phyloP scores from a whole-genome alignment of 2,329 filamentous ascomycete species.

The Penicillium sp. region DNA sequence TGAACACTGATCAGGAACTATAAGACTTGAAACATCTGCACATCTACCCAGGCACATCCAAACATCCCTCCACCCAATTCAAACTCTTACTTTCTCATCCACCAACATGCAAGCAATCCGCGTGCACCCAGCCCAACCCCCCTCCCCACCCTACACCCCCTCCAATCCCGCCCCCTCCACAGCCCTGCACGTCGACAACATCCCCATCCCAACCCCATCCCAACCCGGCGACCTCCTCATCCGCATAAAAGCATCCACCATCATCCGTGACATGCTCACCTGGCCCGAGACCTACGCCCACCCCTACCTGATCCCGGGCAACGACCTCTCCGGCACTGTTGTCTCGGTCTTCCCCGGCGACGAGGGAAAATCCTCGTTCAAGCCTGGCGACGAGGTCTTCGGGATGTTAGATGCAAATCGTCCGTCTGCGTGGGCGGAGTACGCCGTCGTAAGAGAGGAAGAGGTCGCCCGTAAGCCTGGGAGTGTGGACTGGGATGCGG shows the following conservation, averaged over 20 bases:
- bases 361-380: slow-evolving; percentile 9
- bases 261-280: slow-evolving; percentile 28
- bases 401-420: slow-evolving; percentile 29
- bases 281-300: slow-evolving; percentile 34
- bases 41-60: not conserved
- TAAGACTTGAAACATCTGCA: not conserved
- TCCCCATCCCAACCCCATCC: slow-evolving; percentile 23
- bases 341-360: slow-evolving; percentile 7
- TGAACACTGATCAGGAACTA: not conserved
- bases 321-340: slow-evolving; percentile 29
- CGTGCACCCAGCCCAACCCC: slow-evolving; percentile 21
- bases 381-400: slow-evolving; percentile 33
- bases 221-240: slow-evolving; percentile 24
- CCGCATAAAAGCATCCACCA: slow-evolving; percentile 27
- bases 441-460: slow-evolving; percentile 22
- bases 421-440: slow-evolving; percentile 32
- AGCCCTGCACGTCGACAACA: slow-evolving; percentile 23
- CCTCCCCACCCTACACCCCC: slow-evolving; percentile 20
- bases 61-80: not conserved
- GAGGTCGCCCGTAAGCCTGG: slow-evolving; percentile 30
- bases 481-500: slow-evolving; percentile 22
- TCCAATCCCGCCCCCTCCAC: slow-evolving; percentile 32
- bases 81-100: not conserved
- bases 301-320: slow-evolving; percentile 22
- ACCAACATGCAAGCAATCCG: slow-evolving; percentile 28